Evolutionary conservation across 768 basidiomycete genomes (phyloP).

Genomic region (Chalciporus piperatus): DNA sequence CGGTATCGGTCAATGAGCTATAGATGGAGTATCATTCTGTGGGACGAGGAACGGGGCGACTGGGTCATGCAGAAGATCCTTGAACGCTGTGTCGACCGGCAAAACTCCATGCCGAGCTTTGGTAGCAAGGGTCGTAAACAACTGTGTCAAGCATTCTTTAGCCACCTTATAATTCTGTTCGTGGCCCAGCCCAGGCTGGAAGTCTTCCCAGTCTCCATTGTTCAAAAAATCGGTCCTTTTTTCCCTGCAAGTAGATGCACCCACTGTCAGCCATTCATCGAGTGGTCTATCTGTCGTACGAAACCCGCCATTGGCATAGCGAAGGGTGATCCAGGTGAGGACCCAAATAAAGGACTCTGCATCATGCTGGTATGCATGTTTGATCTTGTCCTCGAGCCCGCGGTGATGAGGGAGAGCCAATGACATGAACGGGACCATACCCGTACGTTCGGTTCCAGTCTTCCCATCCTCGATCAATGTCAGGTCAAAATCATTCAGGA

Average conservation of each 20-base stretch:
- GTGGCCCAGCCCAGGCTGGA: too few species aligned
- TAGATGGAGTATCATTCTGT: too few species aligned
- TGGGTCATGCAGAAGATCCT: too few species aligned
- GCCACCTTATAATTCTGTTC: too few species aligned
- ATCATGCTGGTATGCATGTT: neutral
- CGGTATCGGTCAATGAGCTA: too few species aligned
- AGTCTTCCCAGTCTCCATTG: too few species aligned
- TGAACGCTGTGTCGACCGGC: too few species aligned
- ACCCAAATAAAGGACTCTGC: conserved; percentile 3
- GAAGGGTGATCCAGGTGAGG: neutral
- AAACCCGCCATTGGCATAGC: too few species aligned
- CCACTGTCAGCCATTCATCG: neutral
- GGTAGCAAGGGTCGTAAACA: too few species aligned
- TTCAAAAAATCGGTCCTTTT: neutral
- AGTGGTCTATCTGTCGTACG: neutral
- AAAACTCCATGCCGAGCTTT: too few species aligned
- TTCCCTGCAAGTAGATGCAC: neutral
- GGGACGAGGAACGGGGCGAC: too few species aligned
- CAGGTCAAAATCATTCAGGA: conserved; percentile 33
- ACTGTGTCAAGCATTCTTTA: too few species aligned
- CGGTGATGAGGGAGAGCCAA: conserved; percentile 22
- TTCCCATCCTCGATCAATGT: conserved; percentile 2
- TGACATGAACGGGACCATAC: conserved; percentile 35
- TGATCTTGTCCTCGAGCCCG: conserved; percentile 5
- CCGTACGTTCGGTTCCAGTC: conserved; percentile 16